A percentile compares a stretch with the other conserved stretches of the same genome.
phyloP scores from a whole-genome alignment of 192 early-diverging fungal genomes.

The Jimgerdemannia flammicorona region DNA sequence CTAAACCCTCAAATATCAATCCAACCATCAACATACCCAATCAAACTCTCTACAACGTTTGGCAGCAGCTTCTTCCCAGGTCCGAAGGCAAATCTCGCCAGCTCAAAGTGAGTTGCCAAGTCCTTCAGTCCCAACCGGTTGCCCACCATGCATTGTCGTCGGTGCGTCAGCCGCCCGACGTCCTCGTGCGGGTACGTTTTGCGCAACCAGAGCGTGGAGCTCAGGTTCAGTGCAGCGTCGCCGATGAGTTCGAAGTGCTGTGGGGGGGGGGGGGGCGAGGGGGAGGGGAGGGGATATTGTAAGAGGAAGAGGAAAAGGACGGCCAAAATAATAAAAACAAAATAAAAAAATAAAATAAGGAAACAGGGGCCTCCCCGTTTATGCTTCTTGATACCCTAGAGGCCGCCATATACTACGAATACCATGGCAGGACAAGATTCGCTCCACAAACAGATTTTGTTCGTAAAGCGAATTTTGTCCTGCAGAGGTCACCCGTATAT shows the following conservation, averaged over 20 bases:
- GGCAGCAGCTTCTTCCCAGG: not conserved
- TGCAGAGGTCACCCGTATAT: too few species aligned
- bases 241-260: not conserved
- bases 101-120: not conserved
- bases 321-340: too few species aligned
- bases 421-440: not conserved
- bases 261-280: not conserved
- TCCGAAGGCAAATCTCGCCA: not conserved
- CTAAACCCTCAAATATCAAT: too few species aligned
- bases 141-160: not conserved
- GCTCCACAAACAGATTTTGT: not conserved
- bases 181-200: not conserved
- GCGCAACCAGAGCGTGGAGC: not conserved
- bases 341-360: too few species aligned
- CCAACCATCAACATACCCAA: not conserved
- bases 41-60: not conserved
- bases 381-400: too few species aligned
- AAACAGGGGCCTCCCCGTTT: too few species aligned
- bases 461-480: not conserved
- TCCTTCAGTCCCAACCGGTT: not conserved
- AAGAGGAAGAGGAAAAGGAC: not conserved
- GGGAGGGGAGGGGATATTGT: not conserved
- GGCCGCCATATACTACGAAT: too few species aligned
- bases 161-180: not conserved
- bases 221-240: not conserved